Conservation (phyloP, 1,139 yeast species). For the Geotrichum carabidarum region DNA sequence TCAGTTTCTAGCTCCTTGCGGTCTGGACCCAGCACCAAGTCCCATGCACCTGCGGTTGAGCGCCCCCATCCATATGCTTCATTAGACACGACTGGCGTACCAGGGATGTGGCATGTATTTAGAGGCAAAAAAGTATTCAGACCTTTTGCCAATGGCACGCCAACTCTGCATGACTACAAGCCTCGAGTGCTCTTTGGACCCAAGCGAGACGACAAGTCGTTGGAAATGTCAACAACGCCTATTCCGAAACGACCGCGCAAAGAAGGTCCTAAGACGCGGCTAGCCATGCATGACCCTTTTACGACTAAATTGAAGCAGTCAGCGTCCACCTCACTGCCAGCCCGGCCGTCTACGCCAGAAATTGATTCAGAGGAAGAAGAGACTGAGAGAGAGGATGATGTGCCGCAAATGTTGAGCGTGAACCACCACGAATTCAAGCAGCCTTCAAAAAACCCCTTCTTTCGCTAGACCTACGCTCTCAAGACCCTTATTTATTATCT, state of each 20-base stretch:
- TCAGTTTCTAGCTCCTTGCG: no score
- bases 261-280: not conserved
- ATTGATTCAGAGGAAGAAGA: slow-evolving; percentile 11
- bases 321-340: not conserved
- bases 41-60: no score
- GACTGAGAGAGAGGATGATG: slow-evolving; percentile 8
- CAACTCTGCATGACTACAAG: slow-evolving; percentile 13
- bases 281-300: not conserved
- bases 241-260: slow-evolving; percentile 1
- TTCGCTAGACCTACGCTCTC: not conserved
- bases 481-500: no score
- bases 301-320: not conserved
- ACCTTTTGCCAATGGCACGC: slow-evolving; percentile 31
- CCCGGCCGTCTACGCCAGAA: slow-evolving; percentile 10
- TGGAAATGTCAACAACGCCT: slow-evolving; percentile 9
- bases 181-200: slow-evolving; percentile 22
- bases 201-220: slow-evolving; percentile 12
- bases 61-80: not conserved
- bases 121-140: slow-evolving; percentile 39
- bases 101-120: slow-evolving; percentile 41
- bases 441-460: slow-evolving; percentile 9
- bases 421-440: not conserved
- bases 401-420: not conserved
- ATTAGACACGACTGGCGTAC: slow-evolving; percentile 15
- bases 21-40: no score